Percentiles rank a stretch among this genome's conserved stretches.
Evolutionary conservation across 2,329 filamentous ascomycete genomes (phyloP).

Genomic region (Neodidymelliopsis sp.): DNA sequence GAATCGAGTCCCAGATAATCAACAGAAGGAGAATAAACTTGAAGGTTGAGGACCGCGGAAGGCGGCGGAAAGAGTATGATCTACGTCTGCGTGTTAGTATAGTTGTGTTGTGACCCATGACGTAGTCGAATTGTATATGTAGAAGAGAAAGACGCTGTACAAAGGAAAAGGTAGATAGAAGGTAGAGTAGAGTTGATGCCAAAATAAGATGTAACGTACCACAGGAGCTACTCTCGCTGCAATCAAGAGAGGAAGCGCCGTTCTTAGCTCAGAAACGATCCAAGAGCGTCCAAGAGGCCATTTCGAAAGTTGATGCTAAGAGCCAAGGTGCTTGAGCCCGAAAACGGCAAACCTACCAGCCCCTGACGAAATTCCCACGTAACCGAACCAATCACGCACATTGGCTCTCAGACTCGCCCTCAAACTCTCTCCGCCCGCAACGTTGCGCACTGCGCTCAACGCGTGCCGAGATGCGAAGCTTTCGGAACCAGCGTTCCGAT

Average conservation of each 20-base stretch:
- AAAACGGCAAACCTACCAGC: slow-evolving; percentile 9
- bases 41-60: slow-evolving; percentile 26
- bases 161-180: background rate
- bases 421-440: slow-evolving; percentile 7
- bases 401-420: background rate
- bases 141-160: slow-evolving; percentile 4
- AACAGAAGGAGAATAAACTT: slow-evolving; percentile 30
- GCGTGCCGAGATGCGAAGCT: background rate
- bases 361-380: slow-evolving; percentile 5
- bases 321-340: slow-evolving; percentile 3
- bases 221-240: background rate
- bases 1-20: slow-evolving; percentile 30
- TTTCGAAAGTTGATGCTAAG: background rate
- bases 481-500: background rate
- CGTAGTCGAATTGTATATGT: background rate
- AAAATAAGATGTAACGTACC: slow-evolving; percentile 8
- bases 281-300: slow-evolving; percentile 7
- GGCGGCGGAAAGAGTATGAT: slow-evolving; percentile 27
- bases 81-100: slow-evolving; percentile 25
- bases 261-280: slow-evolving; percentile 4
- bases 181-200: background rate
- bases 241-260: slow-evolving; percentile 1
- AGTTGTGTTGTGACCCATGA: slow-evolving; percentile 8
- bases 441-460: slow-evolving; percentile 11
- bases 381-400: slow-evolving; percentile 2